Evolutionary conservation across 176 grass and related monocot genomes (phyloP), one percentile per base, ranked within the genome.

Genomic region (Musa troglodytarum): DNA sequence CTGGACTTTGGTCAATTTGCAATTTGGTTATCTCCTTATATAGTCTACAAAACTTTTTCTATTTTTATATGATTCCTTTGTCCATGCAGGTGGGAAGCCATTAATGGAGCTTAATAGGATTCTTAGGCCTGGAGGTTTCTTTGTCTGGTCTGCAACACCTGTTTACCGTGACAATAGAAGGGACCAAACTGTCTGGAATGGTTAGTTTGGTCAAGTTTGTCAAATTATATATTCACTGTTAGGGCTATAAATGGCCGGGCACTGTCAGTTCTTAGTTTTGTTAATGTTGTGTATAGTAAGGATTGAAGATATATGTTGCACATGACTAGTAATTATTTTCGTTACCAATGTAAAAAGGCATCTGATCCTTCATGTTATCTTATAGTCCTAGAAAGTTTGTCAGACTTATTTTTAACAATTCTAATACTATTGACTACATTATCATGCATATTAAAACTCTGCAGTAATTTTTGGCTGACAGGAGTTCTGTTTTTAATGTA

Each of bases 141-240:
- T 87, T 73, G 85, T 93, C 22, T 98, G 94, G 94, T 98, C 94
- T 81, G 90, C 90, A 54, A 98, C 94, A 52, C 94, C 88, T 21
- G 94, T 93, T 78, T 98, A 91, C 80, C 94, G 88, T 53, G 75
- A 81, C 83, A 78, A 86, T 56, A 61, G 65, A 88, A 82, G 79
- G 83, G 94, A 98, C 69, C 10, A 71, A 86, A 65, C 83, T 69
- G 80, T 89, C 74, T 98, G 94, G 94, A 91, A 83, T 54, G 85
- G 94, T 98, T 75, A 76, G 89, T 73, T 7, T 20, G 19, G 6
- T 49, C 54, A 49, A 59, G 26, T 19, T 75, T 57, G 53, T 74
- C 13, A 17, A 8, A 19, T 16, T 51, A 50, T 50, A 20, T 61
- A 7, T 61, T 9, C 7, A 61, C 17, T 8, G 17, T 61, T n/a